Evolutionary conservation across 225 moss, liverwort and hornwort genomes (phyloP), one percentile per base, ranked within the genome.

Genomic region (Lunularia cruciata): DNA sequence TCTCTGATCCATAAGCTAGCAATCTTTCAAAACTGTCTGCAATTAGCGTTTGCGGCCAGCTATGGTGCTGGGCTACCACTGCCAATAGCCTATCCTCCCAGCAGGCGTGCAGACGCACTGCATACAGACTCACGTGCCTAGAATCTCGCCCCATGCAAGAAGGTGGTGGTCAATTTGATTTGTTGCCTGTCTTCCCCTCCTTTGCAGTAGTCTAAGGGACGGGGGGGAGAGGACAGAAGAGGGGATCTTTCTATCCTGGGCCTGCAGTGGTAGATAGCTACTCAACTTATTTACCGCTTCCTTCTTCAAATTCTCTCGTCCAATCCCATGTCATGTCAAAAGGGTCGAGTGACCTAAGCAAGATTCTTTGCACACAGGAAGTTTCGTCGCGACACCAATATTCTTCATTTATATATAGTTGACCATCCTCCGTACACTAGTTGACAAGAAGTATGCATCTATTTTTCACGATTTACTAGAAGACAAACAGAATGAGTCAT

Each of bases 101-200:
- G 23, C 52, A 53, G 27, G 52, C 27, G 23, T 53, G 27, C n/a
- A n/a, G n/a, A n/a, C n/a, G 52, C 52, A 10, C 9, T 12, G 52
- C 52, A 53, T 26, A 53, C 52, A 53, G 8, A 16, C 20, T 53
- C 52, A 53, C 52, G 52, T 53, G 19, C 52, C 52, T 53, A 25
- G 52, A 53, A 23, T 53, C 8, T 53, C 52, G 52, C 23, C 27
- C 43, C 43, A 43, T 43, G 43, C 43, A 43, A 43, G 43, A 11
- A 10, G n/a, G 12, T 43, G 12, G 43, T 43, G 12, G 43, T 43
- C 43, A 43, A 43, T n/a, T n/a, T n/a, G n/a, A n/a, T n/a, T n/a
- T n/a, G 43, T 43, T 3, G 12, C 16, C 43, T 43, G 43, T 43
- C 43, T 8, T 11, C 8, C 6, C 6, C 6, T 53, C 52, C 8